Evolutionary conservation across 2,329 filamentous ascomycete species (phyloP), one percentile per base, ranked within the genome.

Genomic region (Aspergillus proliferans): DNA sequence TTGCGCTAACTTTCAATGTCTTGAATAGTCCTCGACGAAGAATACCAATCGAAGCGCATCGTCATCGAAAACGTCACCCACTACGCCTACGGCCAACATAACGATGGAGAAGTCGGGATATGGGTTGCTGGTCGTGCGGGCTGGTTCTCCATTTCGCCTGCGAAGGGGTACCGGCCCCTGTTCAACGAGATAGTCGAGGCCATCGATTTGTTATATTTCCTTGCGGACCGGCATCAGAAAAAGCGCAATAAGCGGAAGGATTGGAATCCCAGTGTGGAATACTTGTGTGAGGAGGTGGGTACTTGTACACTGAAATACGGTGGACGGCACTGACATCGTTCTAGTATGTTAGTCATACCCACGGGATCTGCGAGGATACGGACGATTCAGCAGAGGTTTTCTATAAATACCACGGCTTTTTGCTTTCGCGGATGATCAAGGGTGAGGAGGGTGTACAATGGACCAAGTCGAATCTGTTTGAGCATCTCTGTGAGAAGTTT

Each of bases 81-180:
- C 45, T 76, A 71, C 58, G 72, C 72, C 43, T 76, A 76, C 56
- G 74, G 73, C 15, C 72, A 76, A 53, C 69, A 79, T 58, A 75
- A 76, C 43, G 78, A 83, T 61, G 78, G 78, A 10, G 75, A 75
- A 36, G 70, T 80, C 42, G 74, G 76, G 19, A 70, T 85, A 40
- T 85, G 82, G 82, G 81, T 81, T 18, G 76, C 79, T 44, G 82
- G 82, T 30, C 70, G 75, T 52, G 79, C 81, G 36, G 82, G 82
- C 47, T 85, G 82, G 81, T 84, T 80, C 59, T 74, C 76, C 46
- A 73, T 85, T 43, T 69, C 69, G 26, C 80, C 82, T 2, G 69
- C 75, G 38, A 70, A 72, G 53, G 70, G 71, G 2, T 85, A 83
- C 61, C 66, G 73, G 52, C 62, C 68, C 1, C 74, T 76, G 34